Evolutionary conservation across 495 filamentous ascomycete species (phyloP).

Genomic region (Xanthoparmelia taractica): DNA sequence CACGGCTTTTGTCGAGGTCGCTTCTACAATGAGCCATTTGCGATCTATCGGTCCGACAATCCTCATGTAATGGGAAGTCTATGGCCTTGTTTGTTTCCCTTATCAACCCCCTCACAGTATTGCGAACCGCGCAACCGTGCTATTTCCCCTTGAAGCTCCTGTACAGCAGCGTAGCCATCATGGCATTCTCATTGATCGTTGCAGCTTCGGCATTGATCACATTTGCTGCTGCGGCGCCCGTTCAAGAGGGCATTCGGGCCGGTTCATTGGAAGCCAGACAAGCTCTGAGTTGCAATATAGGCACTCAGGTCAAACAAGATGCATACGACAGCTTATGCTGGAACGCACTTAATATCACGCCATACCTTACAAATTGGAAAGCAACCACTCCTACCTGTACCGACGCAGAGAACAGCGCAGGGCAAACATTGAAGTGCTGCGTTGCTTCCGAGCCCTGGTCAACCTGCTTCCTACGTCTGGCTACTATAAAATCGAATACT

Average conservation of each 20-base stretch:
- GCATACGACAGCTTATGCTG: not conserved
- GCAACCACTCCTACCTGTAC: slow-evolving; percentile 1
- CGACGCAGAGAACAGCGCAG: not conserved
- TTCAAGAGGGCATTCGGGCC: not conserved
- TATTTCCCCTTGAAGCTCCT: not conserved
- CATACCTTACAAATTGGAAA: not conserved
- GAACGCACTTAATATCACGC: not conserved
- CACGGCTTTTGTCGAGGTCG: not conserved
- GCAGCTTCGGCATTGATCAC: not conserved
- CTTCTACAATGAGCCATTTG: not conserved
- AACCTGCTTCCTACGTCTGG: not conserved
- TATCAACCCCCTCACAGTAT: not conserved
- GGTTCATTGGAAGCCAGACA: slow-evolving; percentile 1
- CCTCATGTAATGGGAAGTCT: not conserved
- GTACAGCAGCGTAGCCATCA: not conserved
- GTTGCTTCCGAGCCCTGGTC: slow-evolving; percentile 2
- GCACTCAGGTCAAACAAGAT: not conserved
- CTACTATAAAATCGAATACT: not conserved
- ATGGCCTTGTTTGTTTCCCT: not conserved
- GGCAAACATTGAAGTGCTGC: not conserved
- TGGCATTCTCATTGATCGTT: not conserved
- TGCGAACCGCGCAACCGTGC: not conserved
- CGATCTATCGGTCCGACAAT: not conserved
- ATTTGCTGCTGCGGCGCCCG: not conserved
- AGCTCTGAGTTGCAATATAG: not conserved